These are phyloP conservation scores for Phytopythium montanum DNA, from an alignment of 352 stramenopile genomes.

Conservation along the genomic window DNA sequence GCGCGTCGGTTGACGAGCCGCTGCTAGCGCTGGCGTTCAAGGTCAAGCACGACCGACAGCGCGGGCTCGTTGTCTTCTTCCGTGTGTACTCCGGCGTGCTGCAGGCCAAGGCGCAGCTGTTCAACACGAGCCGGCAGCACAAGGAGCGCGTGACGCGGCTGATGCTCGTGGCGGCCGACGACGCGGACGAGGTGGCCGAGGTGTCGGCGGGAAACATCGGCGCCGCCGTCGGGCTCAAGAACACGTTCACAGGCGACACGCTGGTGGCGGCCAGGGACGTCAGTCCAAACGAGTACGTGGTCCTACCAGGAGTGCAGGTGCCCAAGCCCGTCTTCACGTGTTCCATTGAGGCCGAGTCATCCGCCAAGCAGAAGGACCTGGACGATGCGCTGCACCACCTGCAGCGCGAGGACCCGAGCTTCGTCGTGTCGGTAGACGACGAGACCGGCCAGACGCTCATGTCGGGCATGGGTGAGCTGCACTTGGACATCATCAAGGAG, in stretches of 20 bases:
- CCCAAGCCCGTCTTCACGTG: conserved; percentile 89
- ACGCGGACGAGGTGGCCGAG: conserved; percentile 83
- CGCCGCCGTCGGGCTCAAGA: conserved; percentile 90
- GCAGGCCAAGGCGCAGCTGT: conserved; percentile 70
- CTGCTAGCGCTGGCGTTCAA: conserved; percentile 68
- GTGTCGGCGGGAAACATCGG: conserved; percentile 90
- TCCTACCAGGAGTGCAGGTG: conserved; percentile 64
- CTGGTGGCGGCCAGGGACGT: conserved; percentile 76
- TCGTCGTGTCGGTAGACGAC: conserved; percentile 93
- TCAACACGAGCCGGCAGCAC: conserved; percentile 61
- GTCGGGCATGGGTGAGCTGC: conserved; percentile 94
- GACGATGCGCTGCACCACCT: conserved; percentile 74
- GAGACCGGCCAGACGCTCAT: conserved; percentile 98
- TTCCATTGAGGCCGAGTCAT: conserved; percentile 87
- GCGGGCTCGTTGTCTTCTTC: conserved; percentile 88
- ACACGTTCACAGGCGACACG: conserved; percentile 93
- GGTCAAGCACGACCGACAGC: conserved; percentile 74
- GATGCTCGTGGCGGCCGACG: conserved; percentile 89
- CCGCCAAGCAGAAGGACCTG: conserved; percentile 83
- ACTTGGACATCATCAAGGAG: conserved; percentile 93
- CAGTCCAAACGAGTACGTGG: conserved; percentile 20
- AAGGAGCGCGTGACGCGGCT: conserved; percentile 69
- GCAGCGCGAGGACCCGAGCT: conserved; percentile 95
- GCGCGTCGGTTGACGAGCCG: conserved; percentile 38
- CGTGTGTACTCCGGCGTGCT: conserved; percentile 92